A percentile compares a stretch with the other conserved stretches of the same genome.
Conservation (phyloP, 2,329 filamentous ascomycete species). For the Bipolaris gigantea region DNA sequence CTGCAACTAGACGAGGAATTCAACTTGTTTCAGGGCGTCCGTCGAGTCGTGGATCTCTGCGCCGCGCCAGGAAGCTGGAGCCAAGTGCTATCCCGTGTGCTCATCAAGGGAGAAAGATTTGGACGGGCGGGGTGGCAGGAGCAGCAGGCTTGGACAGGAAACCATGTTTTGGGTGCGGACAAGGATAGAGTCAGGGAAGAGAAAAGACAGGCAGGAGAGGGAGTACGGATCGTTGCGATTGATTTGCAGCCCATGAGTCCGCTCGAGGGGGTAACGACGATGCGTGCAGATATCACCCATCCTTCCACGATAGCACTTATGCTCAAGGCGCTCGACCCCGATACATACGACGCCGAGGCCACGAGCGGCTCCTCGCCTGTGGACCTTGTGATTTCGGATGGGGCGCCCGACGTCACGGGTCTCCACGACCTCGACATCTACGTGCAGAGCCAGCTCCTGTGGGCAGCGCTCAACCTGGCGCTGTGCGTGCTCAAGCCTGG, state of each 20-base stretch:
- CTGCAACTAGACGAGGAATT: conserved; percentile 96
- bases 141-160: conserved; percentile 69
- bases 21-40: conserved; percentile 87
- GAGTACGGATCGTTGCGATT: conserved; percentile 93
- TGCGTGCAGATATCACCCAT: conserved; percentile 96
- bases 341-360: conserved; percentile 49
- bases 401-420: conserved; percentile 93
- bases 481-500: conserved; percentile 90
- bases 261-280: conserved; percentile 85
- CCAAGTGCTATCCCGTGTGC: conserved; percentile 87
- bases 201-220: conserved; percentile 56
- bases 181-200: conserved; percentile 22
- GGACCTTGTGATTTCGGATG: conserved; percentile 92
- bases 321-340: conserved; percentile 78
- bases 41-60: conserved; percentile 91
- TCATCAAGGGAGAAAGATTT: conserved; percentile 93
- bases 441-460: conserved; percentile 92
- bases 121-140: conserved; percentile 86
- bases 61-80: conserved; percentile 97
- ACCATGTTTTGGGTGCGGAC: conserved; percentile 55
- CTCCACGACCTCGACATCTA: conserved; percentile 98
- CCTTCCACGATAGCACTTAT: conserved; percentile 91
- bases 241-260: conserved; percentile 96
- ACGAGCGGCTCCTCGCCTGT: conserved; percentile 70
- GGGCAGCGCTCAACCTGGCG: conserved; percentile 89